These are phyloP conservation scores for Heliocybe sulcata DNA, from an alignment of 1,284 basidiomycete genomes.

Conservation along the genomic window DNA sequence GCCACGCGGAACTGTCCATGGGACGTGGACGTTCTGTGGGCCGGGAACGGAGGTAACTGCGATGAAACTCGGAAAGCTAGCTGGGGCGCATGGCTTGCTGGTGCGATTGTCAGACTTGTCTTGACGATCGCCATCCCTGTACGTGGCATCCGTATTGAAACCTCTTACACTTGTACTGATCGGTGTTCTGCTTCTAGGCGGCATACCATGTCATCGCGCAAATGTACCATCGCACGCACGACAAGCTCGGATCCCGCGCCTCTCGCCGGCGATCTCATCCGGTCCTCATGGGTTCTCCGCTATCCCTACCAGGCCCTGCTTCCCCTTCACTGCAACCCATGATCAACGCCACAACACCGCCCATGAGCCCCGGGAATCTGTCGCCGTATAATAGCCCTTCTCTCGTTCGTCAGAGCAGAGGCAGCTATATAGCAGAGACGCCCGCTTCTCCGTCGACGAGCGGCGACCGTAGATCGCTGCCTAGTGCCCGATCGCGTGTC, in stretches of 20 bases:
- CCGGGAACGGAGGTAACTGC: constrained; percentile 25
- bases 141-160: constrained; percentile 27
- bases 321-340: neutral
- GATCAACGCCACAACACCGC: neutral
- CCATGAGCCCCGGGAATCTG: neutral
- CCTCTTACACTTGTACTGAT: too few species aligned
- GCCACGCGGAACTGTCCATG: constrained; percentile 44
- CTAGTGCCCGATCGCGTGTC: neutral
- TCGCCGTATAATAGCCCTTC: neutral
- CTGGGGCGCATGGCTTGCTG: constrained; percentile 46
- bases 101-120: constrained; percentile 41
- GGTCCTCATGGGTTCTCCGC: neutral
- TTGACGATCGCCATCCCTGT: constrained; percentile 45
- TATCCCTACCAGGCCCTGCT: neutral
- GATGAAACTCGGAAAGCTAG: constrained; percentile 17
- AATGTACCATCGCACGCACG: constrained; percentile 24
- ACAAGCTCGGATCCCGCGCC: constrained; percentile 11
- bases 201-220: constrained; percentile 26
- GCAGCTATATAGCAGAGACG: neutral
- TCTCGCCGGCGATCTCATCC: neutral
- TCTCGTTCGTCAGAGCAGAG: neutral
- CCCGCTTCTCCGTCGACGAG: neutral
- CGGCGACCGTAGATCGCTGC: neutral
- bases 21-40: constrained; percentile 63
- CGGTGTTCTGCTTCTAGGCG: constrained; percentile 25